Base-by-base conservation (phyloP, 169 alveolate species). In the Plasmodium vivax region DNA sequence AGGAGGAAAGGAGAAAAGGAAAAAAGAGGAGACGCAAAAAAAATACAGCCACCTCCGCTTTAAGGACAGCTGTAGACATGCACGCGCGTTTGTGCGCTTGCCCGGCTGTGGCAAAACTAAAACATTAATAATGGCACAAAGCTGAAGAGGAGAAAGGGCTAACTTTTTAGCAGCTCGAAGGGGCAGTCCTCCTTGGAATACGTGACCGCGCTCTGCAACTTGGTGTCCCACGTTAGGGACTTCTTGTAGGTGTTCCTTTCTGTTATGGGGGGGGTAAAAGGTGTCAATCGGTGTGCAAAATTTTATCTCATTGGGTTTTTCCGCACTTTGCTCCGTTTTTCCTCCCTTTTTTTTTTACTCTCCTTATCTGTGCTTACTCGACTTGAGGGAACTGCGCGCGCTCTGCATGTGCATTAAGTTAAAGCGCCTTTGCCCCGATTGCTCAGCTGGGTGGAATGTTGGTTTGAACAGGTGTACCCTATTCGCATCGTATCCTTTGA, bases 221-320 rank as follows among this genome's bases (percentile, higher is more conserved):
- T 90, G 83, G 91, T 90, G 71, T 90, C 90, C 94, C 94, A 90
- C 72, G 94, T 90, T 90, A 90, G 56, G 51, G 94, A 90, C 47
- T 90, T 90, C 54, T 90, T 90, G 68, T 80, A 90, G 19, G 88
- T 90, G 36, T 43, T 90, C 71, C 80, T 79, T 7, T 79, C 94
- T 90, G 74, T 56, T 54, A 45, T 72, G 32, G 54, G 38, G 36
- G n/a, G n/a, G 47, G 36, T 36, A 87, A 54, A 79, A 77, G 75
- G 36, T 62, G 10, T 23, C 3, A 36, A n/a, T 14, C 0, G 36
- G 36, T 62, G 75, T 62, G 34, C 34, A 62, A n/a, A 62, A 19
- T 62, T 62, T 62, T 6, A 27, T 47, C 12, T 8, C 38, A 62
- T 62, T 56, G n/a, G 0, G n/a, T 16, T 23, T 56, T 36, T 36